Base-by-base conservation (phyloP, 164 flowering plant genomes). In the Sedum album region DNA sequence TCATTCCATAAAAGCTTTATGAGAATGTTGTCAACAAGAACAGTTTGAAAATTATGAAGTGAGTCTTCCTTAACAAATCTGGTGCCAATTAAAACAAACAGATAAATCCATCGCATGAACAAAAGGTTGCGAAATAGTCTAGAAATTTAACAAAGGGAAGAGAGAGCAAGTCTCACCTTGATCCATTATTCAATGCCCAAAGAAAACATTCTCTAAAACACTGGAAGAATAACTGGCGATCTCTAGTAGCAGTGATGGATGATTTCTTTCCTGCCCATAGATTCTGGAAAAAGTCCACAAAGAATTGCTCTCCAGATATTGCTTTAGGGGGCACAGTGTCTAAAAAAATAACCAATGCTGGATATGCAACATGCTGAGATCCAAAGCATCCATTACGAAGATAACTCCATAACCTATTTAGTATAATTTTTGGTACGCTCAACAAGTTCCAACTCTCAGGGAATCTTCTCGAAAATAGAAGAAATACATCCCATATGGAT, bases 331-430 rank as follows among this genome's bases (percentile, higher is more conserved):
- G 91, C 66, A 95, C 63, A 42, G 67, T 57, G 68, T 89, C 94
- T 69, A 95, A 78, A 75, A 88, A 83, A 11, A 79, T 60, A 69
- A 95, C 72, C 70, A 95, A 72, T 33, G 79, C 76, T 30, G 96
- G 92, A 75, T 91, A 95, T 31, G 99, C 92, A 75, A 89, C 78
- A 76, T 81, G 82, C 71, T 86, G 96, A 62, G 99, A 88, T 67
- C 97, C 97, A 83, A 82, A 90, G 82, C 97, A 95, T n/a, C 99
- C 97, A 82, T 80, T 87, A 73, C 77, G 78, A 48, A 95, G 81
- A 73, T 91, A 95, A 71, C 81, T 73, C 93, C 92, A 90, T 49
- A 92, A 77, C 20, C 84, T 88, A 74, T 80, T 81, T 15, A 88
- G 70, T 38, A 84, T 72, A 73, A 70, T 75, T 79, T 88, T 90